phyloP scores from a whole-genome alignment of 805 yeast genomes.

The Saccharomycopsis schoenii region DNA sequence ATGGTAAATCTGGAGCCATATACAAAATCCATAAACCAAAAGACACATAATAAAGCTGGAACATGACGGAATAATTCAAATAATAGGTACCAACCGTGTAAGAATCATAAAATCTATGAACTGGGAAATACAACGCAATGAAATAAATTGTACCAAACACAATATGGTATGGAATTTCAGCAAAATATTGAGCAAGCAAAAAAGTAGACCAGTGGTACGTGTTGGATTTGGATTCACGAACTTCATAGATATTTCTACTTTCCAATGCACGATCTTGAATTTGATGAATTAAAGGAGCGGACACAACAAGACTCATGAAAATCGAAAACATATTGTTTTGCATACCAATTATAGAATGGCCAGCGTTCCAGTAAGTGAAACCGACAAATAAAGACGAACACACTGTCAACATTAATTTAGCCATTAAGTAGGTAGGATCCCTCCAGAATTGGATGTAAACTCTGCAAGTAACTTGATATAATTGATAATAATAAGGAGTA shows the following conservation, averaged over 20 bases:
- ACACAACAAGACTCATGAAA: slow-evolving; percentile 47
- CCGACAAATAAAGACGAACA: slow-evolving; percentile 63
- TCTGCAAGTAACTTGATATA: slow-evolving; percentile 32
- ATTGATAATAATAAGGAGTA: slow-evolving; percentile 38
- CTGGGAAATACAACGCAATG: slow-evolving; percentile 43
- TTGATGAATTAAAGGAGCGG: slow-evolving; percentile 54
- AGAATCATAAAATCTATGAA: slow-evolving; percentile 34
- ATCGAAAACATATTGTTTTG: slow-evolving; percentile 51
- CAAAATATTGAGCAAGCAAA: slow-evolving; percentile 40
- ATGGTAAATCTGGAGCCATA: slow-evolving; percentile 53
- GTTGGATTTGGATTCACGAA: slow-evolving; percentile 59
- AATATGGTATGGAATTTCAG: slow-evolving; percentile 53
- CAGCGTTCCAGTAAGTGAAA: slow-evolving; percentile 56
- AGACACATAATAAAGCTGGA: slow-evolving; percentile 40
- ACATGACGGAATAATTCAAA: slow-evolving; percentile 36
- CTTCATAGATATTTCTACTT: slow-evolving; percentile 57
- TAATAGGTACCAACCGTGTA: slow-evolving; percentile 44
- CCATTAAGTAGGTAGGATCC: slow-evolving; percentile 48
- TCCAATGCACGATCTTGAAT: slow-evolving; percentile 48
- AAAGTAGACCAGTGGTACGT: slow-evolving; percentile 65
- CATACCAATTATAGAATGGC: slow-evolving; percentile 41
- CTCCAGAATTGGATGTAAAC: slow-evolving; percentile 43
- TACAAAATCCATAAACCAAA: slow-evolving; percentile 48
- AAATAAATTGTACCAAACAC: slow-evolving; percentile 41
- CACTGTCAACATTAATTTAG: slow-evolving; percentile 45